Conservation (phyloP, 2,329 filamentous ascomycete species). For the Clonostachys rosea region DNA sequence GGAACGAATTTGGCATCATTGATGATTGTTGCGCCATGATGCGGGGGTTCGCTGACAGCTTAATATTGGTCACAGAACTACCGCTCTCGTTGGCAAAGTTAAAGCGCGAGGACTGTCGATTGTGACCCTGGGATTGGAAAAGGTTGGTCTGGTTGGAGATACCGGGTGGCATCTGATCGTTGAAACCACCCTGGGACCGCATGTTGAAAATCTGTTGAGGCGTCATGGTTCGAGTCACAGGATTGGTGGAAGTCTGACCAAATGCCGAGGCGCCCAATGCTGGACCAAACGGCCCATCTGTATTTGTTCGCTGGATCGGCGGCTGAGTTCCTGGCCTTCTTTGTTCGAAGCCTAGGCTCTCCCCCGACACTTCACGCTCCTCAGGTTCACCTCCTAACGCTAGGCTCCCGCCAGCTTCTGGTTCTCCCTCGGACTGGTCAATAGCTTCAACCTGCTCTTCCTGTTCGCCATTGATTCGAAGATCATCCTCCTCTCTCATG, state of each 20-base stretch:
- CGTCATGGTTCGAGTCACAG: conserved; percentile 67
- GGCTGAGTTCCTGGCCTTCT: conserved; percentile 68
- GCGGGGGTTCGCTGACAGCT: conserved; percentile 73
- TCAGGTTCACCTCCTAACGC: conserved; percentile 92
- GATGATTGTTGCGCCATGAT: conserved; percentile 80
- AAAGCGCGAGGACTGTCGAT: conserved; percentile 80
- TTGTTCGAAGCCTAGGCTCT: conserved; percentile 47
- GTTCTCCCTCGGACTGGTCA: conserved; percentile 63
- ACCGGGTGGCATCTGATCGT: conserved; percentile 56
- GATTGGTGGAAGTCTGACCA: conserved; percentile 40
- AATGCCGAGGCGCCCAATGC: conserved; percentile 42
- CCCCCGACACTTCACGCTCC: conserved; percentile 58
- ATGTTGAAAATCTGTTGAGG: conserved; percentile 73
- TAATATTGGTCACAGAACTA: conserved; percentile 49
- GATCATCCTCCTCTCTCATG: conserved; percentile 69
- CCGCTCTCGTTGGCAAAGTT: conserved; percentile 78
- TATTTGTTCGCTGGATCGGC: conserved; percentile 64
- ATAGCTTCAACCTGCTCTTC: conserved; percentile 39
- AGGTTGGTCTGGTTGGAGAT: conserved; percentile 40
- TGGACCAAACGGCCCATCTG: conserved; percentile 50
- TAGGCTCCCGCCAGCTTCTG: conserved; percentile 76
- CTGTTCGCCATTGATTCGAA: conserved; percentile 38
- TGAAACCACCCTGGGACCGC: conserved; percentile 55
- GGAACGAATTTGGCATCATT: conserved; percentile 72
- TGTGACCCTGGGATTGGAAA: conserved; percentile 64